A percentile compares a stretch with the other conserved stretches of the same genome.
phyloP scores from a whole-genome alignment of 495 filamentous ascomycete species.

The Penicillium egyptiacum region DNA sequence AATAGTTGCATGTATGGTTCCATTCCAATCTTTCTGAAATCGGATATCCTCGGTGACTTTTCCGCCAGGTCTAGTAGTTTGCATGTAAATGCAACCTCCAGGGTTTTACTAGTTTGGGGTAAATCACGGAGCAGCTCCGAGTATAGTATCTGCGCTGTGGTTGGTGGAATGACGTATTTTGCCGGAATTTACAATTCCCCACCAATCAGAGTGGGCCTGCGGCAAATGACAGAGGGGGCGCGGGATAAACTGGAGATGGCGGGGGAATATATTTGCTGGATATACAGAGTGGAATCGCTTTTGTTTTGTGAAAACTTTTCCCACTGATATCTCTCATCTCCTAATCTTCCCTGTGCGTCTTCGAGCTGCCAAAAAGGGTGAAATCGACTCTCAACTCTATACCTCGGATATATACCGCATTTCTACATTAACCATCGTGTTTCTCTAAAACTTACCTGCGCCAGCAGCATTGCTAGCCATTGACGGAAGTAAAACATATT shows the following conservation, averaged over 20 bases:
- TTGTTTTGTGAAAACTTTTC: conserved; percentile 5
- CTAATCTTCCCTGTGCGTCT: background rate
- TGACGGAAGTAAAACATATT: background rate
- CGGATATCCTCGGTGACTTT: background rate
- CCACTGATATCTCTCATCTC: conserved; percentile 8
- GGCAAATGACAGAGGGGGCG: conserved; percentile 15
- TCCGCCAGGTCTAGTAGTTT: background rate
- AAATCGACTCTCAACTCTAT: background rate
- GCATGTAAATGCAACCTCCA: background rate
- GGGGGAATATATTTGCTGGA: conserved; percentile 27
- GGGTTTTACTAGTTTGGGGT: background rate
- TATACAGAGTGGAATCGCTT: conserved; percentile 26
- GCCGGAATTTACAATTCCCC: conserved; percentile 27
- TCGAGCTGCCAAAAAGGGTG: background rate
- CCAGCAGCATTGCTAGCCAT: conserved; percentile 1
- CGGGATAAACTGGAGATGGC: conserved; percentile 22
- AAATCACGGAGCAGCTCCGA: conserved; percentile 34
- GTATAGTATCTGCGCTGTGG: conserved; percentile 10
- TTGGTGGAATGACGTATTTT: conserved; percentile 34
- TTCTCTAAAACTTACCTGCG: conserved; percentile 4
- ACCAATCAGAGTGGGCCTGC: conserved; percentile 27
- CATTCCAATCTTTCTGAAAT: background rate
- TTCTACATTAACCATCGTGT: conserved; percentile 4
- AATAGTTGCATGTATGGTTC: background rate
- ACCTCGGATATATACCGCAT: conserved; percentile 11